A percentile compares a stretch with the other conserved stretches of the same genome.
Conservation (phyloP, 805 yeast genomes). For the Candida vaughaniae region DNA sequence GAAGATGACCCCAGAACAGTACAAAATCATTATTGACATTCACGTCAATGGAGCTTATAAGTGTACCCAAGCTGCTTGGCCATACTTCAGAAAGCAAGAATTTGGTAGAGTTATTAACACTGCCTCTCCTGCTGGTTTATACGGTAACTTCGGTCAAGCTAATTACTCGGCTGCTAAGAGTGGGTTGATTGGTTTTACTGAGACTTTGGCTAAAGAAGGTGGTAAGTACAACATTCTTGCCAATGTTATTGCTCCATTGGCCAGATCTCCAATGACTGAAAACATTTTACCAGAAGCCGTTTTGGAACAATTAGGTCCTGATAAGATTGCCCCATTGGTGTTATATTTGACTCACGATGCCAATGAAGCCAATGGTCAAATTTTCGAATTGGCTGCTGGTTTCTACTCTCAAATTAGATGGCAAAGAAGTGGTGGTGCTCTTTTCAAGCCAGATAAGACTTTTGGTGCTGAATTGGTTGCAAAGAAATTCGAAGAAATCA, state of each 20-base stretch:
- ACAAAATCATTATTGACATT: slow-evolving; percentile 76
- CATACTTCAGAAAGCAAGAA: slow-evolving; percentile 75
- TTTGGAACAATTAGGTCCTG: slow-evolving; percentile 77
- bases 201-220: slow-evolving; percentile 95
- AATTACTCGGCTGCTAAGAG: slow-evolving; percentile 93
- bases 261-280: slow-evolving; percentile 96
- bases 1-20: slow-evolving; percentile 81
- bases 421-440: slow-evolving; percentile 88
- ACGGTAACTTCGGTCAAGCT: slow-evolving; percentile 96
- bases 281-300: slow-evolving; percentile 81
- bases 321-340: slow-evolving; percentile 89
- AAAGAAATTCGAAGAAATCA: slow-evolving; percentile 59
- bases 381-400: slow-evolving; percentile 94
- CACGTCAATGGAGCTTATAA: slow-evolving; percentile 89
- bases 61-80: slow-evolving; percentile 91
- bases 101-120: slow-evolving; percentile 91
- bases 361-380: slow-evolving; percentile 62
- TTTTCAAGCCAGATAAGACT: slow-evolving; percentile 72
- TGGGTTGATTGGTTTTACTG: slow-evolving; percentile 87
- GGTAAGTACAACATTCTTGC: slow-evolving; percentile 75
- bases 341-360: slow-evolving; percentile 72
- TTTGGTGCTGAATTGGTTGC: slow-evolving; percentile 87
- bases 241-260: slow-evolving; percentile 90
- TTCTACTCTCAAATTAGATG: slow-evolving; percentile 88
- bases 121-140: slow-evolving; percentile 96